Conservation (phyloP, 176 grass and related monocot species). For the Saccharum spontaneum region DNA sequence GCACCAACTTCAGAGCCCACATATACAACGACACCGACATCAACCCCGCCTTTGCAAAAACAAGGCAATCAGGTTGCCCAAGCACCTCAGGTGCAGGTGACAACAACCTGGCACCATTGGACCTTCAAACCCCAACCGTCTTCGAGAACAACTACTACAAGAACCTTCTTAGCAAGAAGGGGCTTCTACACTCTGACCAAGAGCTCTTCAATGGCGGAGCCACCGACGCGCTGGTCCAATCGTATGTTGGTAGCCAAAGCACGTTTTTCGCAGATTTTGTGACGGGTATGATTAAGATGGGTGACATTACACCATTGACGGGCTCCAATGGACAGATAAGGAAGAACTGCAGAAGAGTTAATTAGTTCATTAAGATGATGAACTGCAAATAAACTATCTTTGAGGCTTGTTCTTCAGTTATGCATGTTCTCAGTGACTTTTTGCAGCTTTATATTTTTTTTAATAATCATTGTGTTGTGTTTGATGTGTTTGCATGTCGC, state of each 20-base stretch:
- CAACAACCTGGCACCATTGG: slow-evolving; percentile 58
- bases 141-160: slow-evolving; percentile 61
- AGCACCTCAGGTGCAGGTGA: slow-evolving; percentile 27
- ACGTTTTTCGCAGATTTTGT: slow-evolving; percentile 52
- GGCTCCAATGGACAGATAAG: slow-evolving; percentile 64
- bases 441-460: not conserved
- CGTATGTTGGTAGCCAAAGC: slow-evolving; percentile 23
- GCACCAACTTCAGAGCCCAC: slow-evolving; percentile 55
- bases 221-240: slow-evolving; percentile 22
- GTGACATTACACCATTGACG: slow-evolving; percentile 40
- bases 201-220: slow-evolving; percentile 56
- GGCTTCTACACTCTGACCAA: slow-evolving; percentile 68
- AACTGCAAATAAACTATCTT: not conserved
- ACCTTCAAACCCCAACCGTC: slow-evolving; percentile 44
- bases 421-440: not conserved
- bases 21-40: slow-evolving; percentile 77
- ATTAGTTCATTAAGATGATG: slow-evolving; percentile 20
- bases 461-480: not conserved
- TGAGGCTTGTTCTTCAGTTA: not conserved
- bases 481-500: not conserved
- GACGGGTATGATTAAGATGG: slow-evolving; percentile 61
- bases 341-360: slow-evolving; percentile 63
- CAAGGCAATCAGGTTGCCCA: slow-evolving; percentile 41
- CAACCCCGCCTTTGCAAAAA: slow-evolving; percentile 35
- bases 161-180: slow-evolving; percentile 37